Base-by-base conservation (phyloP, 306 rosid species). In the Macrotyloma uniflorum region DNA sequence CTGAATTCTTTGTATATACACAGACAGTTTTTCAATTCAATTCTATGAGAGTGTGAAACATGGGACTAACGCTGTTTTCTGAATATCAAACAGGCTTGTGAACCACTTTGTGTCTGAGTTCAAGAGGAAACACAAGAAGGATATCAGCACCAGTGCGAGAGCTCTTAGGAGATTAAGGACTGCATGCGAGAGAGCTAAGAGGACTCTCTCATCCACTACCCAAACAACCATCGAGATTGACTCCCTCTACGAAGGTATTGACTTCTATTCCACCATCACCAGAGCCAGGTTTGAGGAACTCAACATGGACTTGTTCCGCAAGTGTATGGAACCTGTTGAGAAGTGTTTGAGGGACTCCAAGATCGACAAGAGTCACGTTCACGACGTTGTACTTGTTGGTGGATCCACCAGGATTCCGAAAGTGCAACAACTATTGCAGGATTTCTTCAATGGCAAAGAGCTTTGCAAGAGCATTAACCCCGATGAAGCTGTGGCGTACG, bases 271-370 rank as follows among this genome's bases (percentile, higher is more conserved):
- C 0, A 79, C 89, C 0, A 70, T 86, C 45, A 86, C 89, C 0
- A 65, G 89, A 24, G 89, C 89, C 0, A 82, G 89, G n/a, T 86
- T 86, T 50, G 89, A 86, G 51, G 89, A 86, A 2, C 5, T 86
- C 81, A 86, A 86, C 70, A 83, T 86, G 89, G 89, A 86, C 33
- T 61, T 86, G 83, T 86, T 86, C 13, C 80, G 87, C 28, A 86
- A 80, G 30, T 86, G 89, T 70, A 86, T 83, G 89, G 89, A 86
- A 8, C 89, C 89, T 10, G 89, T 86, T 8, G 89, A 86, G 72
- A 86, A 86, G 33, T 86, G 89, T 72, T 40, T 86, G 1, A 66
- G 87, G 50, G 89, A 86, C 18, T 86, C 89, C 0, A 86, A 86
- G 54, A 80, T 86, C 1, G 89, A 86, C 24, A 86, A 86, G 87